Evolutionary conservation across 192 early-diverging fungal species (phyloP).

Genomic region (Neocallimastix lanati): DNA sequence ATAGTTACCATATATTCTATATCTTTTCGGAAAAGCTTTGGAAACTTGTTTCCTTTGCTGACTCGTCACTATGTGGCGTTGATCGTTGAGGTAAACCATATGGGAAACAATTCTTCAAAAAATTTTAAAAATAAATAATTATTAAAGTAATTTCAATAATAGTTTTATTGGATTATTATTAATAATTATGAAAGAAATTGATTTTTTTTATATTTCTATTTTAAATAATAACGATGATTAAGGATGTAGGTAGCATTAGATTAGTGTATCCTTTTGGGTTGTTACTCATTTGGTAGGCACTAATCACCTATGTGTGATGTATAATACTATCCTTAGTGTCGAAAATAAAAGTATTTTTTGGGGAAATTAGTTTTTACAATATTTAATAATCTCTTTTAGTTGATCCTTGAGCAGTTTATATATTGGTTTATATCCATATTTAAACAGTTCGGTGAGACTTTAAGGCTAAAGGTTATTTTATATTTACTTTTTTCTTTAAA

Average conservation of each 20-base stretch:
- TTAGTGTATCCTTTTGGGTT: background rate
- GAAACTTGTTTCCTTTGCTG: background rate
- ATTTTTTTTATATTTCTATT: too few species aligned
- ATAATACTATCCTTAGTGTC: background rate
- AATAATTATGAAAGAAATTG: too few species aligned
- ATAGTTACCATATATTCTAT: background rate
- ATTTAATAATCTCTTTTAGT: background rate
- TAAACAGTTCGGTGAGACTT: background rate
- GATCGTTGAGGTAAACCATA: background rate
- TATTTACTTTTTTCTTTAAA: background rate
- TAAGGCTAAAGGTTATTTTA: background rate
- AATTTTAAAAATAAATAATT: too few species aligned
- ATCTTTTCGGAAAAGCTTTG: background rate
- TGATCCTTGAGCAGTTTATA: background rate
- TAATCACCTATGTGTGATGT: background rate
- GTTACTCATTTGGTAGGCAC: background rate
- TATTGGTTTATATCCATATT: background rate
- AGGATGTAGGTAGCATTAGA: background rate
- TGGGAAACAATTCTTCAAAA: background rate
- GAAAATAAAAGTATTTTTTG: background rate
- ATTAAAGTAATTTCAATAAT: too few species aligned
- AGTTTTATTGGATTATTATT: too few species aligned
- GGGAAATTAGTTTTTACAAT: background rate
- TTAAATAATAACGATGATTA: background rate
- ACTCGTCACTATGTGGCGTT: background rate